Evolutionary conservation across 1,139 yeast species (phyloP).

Genomic region (Lodderomyces pseudojiufengensis): DNA sequence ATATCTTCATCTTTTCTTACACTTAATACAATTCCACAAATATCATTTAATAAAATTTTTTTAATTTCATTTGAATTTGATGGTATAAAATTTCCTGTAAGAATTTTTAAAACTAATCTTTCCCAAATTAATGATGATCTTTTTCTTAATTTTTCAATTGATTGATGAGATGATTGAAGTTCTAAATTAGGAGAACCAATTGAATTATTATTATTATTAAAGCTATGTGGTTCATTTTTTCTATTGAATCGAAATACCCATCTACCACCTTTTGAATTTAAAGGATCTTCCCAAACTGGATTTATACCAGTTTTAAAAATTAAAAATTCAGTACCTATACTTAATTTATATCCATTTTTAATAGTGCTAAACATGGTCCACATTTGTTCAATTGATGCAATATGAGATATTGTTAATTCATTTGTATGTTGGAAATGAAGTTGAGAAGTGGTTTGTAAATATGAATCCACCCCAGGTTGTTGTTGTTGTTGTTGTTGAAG

Average conservation of each 20-base stretch:
- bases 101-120: slow-evolving; percentile 40
- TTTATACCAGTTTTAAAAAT: slow-evolving; percentile 61
- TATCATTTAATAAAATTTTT: slow-evolving; percentile 40
- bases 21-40: slow-evolving; percentile 51
- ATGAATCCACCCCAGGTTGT: slow-evolving; percentile 32
- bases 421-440: slow-evolving; percentile 27
- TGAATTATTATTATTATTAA: too few species aligned
- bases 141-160: slow-evolving; percentile 24
- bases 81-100: slow-evolving; percentile 45
- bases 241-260: slow-evolving; percentile 57
- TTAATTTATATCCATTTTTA: slow-evolving; percentile 45
- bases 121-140: slow-evolving; percentile 52
- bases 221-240: too few species aligned
- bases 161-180: neutral
- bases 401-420: slow-evolving; percentile 23
- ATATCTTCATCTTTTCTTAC: slow-evolving; percentile 50
- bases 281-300: slow-evolving; percentile 74
- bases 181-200: neutral
- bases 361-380: slow-evolving; percentile 53
- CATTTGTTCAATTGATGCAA: slow-evolving; percentile 59
- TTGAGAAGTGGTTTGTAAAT: slow-evolving; percentile 41
- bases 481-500: slow-evolving; percentile 1
- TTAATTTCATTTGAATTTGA: slow-evolving; percentile 28
- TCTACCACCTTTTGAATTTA: slow-evolving; percentile 60
- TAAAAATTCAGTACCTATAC: slow-evolving; percentile 56